Conservation (phyloP, 2,329 filamentous ascomycete species). For the Sclerotinia spermophila region DNA sequence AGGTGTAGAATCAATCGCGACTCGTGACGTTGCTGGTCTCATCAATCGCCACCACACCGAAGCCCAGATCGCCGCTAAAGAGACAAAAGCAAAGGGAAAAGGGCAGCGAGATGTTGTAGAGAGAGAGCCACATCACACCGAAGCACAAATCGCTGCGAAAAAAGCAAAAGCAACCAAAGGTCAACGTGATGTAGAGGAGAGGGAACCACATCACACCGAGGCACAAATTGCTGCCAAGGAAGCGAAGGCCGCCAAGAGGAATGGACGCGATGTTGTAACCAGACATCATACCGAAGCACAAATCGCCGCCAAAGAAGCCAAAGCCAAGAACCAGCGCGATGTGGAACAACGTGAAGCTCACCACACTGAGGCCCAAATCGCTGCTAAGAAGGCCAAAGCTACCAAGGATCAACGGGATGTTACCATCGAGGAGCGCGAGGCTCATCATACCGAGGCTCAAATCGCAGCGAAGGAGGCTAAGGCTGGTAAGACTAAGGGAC, state of each 20-base stretch:
- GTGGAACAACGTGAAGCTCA: conserved; percentile 2
- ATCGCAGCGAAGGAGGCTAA: conserved; percentile 29
- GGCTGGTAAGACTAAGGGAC: conserved; percentile 14
- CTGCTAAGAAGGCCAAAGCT: conserved; percentile 22
- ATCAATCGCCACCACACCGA: conserved; percentile 25
- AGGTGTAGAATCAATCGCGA: conserved; percentile 11
- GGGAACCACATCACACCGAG: conserved; percentile 24
- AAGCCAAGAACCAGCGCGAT: background rate
- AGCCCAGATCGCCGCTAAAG: conserved; percentile 25
- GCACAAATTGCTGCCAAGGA: conserved; percentile 25
- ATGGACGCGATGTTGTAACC: background rate
- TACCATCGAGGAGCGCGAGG: conserved; percentile 19
- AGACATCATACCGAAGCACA: background rate
- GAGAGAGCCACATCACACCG: conserved; percentile 27
- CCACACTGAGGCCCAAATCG: conserved; percentile 23
- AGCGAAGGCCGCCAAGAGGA: background rate
- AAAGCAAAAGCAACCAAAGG: conserved; percentile 21
- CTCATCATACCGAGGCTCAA: conserved; percentile 29
- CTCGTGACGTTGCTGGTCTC: conserved; percentile 12
- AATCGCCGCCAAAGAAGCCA: background rate
- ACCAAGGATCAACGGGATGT: conserved; percentile 13
- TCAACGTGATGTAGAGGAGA: conserved; percentile 18
- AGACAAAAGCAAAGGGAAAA: background rate
- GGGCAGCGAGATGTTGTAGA: background rate
- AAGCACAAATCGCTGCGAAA: conserved; percentile 28